Percentiles rank a stretch among this genome's conserved stretches.
Conservation (phyloP, 2,329 filamentous ascomycete genomes). For the Fusarium liriodendri region DNA sequence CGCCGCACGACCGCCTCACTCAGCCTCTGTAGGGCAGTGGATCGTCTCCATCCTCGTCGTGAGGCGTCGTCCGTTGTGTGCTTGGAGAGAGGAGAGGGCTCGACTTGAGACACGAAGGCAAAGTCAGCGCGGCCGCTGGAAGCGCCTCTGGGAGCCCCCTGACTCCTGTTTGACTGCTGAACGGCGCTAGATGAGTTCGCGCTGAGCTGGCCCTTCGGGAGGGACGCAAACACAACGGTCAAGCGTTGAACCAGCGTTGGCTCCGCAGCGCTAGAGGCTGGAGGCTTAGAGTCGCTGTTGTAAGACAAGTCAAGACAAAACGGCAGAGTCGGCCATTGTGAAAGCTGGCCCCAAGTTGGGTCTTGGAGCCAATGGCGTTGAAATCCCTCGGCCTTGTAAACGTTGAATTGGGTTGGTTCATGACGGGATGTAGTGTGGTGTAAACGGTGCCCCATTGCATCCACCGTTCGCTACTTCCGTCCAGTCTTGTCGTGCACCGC, state of each 20-base stretch:
- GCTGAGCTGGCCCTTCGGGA: slow-evolving; percentile 11
- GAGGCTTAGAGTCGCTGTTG: slow-evolving; percentile 10
- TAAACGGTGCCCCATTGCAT: slow-evolving; percentile 7
- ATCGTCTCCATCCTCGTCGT: slow-evolving; percentile 34
- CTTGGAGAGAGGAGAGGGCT: slow-evolving; percentile 6
- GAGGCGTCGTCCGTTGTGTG: slow-evolving; percentile 10
- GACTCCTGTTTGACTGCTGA: slow-evolving; percentile 7
- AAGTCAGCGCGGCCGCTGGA: slow-evolving; percentile 14
- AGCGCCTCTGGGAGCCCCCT: slow-evolving; percentile 8
- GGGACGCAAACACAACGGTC: slow-evolving; percentile 37
- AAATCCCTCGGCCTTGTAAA: neutral
- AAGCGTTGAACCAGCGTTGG: slow-evolving; percentile 25
- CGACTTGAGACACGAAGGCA: slow-evolving; percentile 4
- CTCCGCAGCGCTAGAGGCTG: slow-evolving; percentile 24
- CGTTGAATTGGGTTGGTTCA: slow-evolving; percentile 11
- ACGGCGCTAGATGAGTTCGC: slow-evolving; percentile 16
- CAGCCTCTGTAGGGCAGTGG: slow-evolving; percentile 22
- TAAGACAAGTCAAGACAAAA: slow-evolving; percentile 25
- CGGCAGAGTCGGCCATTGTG: slow-evolving; percentile 9
- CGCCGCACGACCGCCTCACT: slow-evolving; percentile 27
- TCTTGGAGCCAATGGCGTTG: neutral
- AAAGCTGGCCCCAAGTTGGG: neutral
- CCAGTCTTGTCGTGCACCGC: neutral
- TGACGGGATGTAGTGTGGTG: neutral
- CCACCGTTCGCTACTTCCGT: slow-evolving; percentile 11